phyloP scores from a whole-genome alignment of 2,329 filamentous ascomycete genomes.

The Venturia carpophila region DNA sequence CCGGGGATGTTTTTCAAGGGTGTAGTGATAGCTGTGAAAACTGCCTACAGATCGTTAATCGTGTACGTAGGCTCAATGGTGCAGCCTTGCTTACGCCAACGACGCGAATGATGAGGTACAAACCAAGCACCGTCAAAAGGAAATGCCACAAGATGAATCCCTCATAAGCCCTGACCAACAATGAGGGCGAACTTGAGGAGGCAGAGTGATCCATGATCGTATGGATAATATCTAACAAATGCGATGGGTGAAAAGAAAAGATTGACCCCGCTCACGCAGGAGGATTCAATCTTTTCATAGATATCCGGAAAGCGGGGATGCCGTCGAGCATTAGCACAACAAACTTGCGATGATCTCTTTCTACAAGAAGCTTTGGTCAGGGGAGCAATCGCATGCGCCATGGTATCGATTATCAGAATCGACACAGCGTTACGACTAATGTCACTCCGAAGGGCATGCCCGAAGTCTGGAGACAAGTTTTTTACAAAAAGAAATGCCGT shows the following conservation, averaged over 20 bases:
- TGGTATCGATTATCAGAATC: not conserved
- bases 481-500: not conserved
- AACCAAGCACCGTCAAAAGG: not conserved
- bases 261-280: not conserved
- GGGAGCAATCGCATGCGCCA: not conserved
- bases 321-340: not conserved
- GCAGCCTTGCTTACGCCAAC: not conserved
- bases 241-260: not conserved
- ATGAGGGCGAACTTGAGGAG: not conserved
- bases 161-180: not conserved
- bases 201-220: not conserved
- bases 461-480: too few species aligned
- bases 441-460: not conserved
- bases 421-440: not conserved
- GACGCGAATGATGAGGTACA: not conserved
- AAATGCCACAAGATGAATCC: not conserved
- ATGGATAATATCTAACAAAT: not conserved
- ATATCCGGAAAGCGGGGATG: not conserved
- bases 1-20: conserved; percentile 27
- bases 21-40: conserved; percentile 2
- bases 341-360: not conserved
- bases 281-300: not conserved
- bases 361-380: not conserved
- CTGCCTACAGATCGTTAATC: not conserved
- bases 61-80: not conserved